Base-by-base conservation (phyloP, 2,329 filamentous ascomycete genomes). In the Epichloe gansuensis region DNA sequence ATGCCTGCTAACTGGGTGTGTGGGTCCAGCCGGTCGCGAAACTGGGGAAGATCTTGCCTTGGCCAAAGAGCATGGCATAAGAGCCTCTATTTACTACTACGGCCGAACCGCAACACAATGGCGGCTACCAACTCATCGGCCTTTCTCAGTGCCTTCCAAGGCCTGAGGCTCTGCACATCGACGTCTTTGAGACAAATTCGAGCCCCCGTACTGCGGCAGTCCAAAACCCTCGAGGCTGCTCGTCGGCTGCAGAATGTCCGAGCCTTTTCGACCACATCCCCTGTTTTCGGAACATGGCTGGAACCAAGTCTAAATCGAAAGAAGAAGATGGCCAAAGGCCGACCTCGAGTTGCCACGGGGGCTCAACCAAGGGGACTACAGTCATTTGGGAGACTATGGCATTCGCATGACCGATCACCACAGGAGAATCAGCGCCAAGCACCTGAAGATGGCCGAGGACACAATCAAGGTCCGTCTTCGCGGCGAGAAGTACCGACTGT, bases 371-470 rank as follows among this genome's bases (percentile, higher is more conserved):
- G 67, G 93, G 93, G 60, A 98, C 93, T 38, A 97, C 91, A 0
- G 86, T 98, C 21, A 83, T 94, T 53, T 97, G 90, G 89, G 93
- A 52, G 91, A 97, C 68, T 98, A 91, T 66, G 93, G 93, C 8
- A 74, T 98, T 60, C 87, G 93, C 53, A 93, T 98, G 83, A 83
- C 78, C 57, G 93, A 98, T 70, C 88, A 95, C 68, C 87, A 96
- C 72, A 86, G 93, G 54, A 82, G 93, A 63, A 88, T 98, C 66
- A 89, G 86, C 60, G 88, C 93, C 25, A 75, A 82, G 59, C 88
- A 95, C 61, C 78, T 98, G 57, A 91, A 91, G 72, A 84, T 89
- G 64, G 93, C 89, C 56, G 91, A 95, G 66, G 90, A 96, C 61
- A 93, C 91, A 2, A 97, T 98, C 69, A 91, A 89, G 68, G 81